Evolutionary conservation across 768 basidiomycete species (phyloP).

Genomic region (Suillus subalutaceus): DNA sequence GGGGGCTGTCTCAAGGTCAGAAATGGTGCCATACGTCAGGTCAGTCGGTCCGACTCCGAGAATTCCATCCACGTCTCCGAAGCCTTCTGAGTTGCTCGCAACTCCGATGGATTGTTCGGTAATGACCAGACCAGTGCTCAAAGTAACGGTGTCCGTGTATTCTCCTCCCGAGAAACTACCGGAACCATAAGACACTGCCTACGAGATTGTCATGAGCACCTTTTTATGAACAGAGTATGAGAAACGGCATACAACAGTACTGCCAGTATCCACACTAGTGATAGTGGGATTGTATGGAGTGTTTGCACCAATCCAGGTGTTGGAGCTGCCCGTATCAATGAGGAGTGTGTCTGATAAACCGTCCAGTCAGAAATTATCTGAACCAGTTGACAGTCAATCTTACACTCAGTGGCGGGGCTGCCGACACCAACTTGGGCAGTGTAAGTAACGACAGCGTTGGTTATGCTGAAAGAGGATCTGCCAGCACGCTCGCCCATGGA

Average conservation of each 20-base stretch:
- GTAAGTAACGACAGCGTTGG: conserved; percentile 30
- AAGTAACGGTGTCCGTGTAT: conserved; percentile 22
- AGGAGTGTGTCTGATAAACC: conserved; percentile 27
- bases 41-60: conserved; percentile 38
- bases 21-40: conserved; percentile 32
- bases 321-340: conserved; percentile 37
- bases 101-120: conserved; percentile 41
- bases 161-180: conserved; percentile 23
- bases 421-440: conserved; percentile 32
- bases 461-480: conserved; percentile 9
- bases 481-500: conserved; percentile 13
- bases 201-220: conserved; percentile 6
- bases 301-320: conserved; percentile 35
- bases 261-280: conserved; percentile 23
- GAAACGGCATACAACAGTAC: conserved; percentile 20
- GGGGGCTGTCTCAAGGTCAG: conserved; percentile 20
- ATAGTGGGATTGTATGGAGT: conserved; percentile 20
- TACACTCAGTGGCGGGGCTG: conserved; percentile 29
- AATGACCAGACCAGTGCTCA: conserved; percentile 20
- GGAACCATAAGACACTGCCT: conserved; percentile 24
- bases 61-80: conserved; percentile 41
- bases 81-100: conserved; percentile 29
- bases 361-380: background rate
- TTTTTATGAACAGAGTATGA: background rate
- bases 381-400: conserved; percentile 1